Evolutionary conservation across 805 yeast genomes (phyloP).

Genomic region (Myxozyma mucilagina): DNA sequence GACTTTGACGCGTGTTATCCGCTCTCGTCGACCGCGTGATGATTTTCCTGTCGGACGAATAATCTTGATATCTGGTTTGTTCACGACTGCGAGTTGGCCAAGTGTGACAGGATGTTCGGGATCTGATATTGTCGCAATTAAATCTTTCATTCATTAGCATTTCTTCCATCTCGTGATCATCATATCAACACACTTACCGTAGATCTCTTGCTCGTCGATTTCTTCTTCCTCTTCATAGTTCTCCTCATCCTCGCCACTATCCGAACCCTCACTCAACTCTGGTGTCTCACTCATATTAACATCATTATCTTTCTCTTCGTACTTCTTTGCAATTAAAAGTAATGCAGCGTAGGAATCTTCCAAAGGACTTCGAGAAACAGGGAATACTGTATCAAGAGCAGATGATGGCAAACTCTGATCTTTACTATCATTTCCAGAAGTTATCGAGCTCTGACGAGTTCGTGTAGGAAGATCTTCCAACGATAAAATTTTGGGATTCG

Average conservation of each 20-base stretch:
- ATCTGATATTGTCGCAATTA: conserved; percentile 83
- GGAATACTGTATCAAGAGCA: conserved; percentile 24
- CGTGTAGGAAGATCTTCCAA: conserved; percentile 76
- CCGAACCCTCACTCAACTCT: conserved; percentile 27
- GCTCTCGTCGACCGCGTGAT: conserved; percentile 36
- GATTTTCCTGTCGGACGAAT: conserved; percentile 52
- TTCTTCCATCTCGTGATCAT: background rate
- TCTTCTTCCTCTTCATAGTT: conserved; percentile 47
- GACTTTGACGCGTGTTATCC: conserved; percentile 73
- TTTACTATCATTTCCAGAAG: background rate
- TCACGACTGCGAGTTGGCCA: conserved; percentile 93
- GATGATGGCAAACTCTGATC: conserved; percentile 9
- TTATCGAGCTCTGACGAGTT: conserved; percentile 14
- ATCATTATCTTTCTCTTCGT: conserved; percentile 36
- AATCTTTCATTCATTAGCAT: conserved; percentile 40
- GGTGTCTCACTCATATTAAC: conserved; percentile 12
- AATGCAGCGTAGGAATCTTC: conserved; percentile 13
- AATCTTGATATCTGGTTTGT: conserved; percentile 75
- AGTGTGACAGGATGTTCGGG: conserved; percentile 96
- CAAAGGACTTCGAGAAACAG: background rate
- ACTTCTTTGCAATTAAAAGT: conserved; percentile 33
- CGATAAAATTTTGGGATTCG: conserved; percentile 85
- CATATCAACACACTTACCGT: conserved; percentile 42
- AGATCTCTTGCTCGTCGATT: conserved; percentile 87
- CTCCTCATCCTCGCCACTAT: conserved; percentile 32